Conservation (phyloP, 2,329 filamentous ascomycete species). For the Seiridium unicorne region DNA sequence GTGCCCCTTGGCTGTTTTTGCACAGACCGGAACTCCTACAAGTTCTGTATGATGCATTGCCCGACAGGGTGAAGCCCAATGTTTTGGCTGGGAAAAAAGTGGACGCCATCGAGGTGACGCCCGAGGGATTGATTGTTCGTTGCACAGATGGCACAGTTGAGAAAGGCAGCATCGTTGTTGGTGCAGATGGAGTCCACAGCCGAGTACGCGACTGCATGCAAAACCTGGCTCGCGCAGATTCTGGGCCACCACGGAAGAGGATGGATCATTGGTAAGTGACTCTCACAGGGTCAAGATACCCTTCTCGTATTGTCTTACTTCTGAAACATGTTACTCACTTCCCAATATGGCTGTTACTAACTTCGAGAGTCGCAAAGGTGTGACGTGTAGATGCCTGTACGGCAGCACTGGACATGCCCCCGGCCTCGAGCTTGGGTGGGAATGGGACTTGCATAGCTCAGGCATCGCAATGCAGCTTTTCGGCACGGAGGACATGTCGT, state of each 20-base stretch:
- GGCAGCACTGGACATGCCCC: not conserved
- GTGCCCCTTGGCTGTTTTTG: not conserved
- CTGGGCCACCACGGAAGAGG: too few species aligned
- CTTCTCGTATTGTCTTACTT: too few species aligned
- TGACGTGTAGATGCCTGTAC: not conserved
- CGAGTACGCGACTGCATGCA: not conserved
- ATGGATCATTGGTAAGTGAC: not conserved
- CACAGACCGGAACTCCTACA: not conserved
- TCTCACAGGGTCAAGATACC: too few species aligned
- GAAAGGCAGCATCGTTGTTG: constrained; percentile 10
- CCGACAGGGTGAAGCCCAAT: not conserved
- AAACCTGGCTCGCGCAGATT: not conserved
- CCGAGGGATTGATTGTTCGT: not conserved
- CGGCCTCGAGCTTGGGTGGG: not conserved
- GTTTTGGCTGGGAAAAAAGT: not conserved
- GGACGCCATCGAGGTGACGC: not conserved
- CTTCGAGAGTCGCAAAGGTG: too few species aligned
- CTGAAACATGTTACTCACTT: too few species aligned
- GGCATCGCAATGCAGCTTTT: not conserved
- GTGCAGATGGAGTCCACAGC: constrained; percentile 1
- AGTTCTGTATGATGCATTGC: not conserved
- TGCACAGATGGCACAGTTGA: not conserved
- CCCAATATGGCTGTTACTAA: too few species aligned
- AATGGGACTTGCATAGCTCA: not conserved
- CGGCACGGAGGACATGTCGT: not conserved